phyloP scores from a whole-genome alignment of 371 early-diverging fungal species.

The Mucor sp. region DNA sequence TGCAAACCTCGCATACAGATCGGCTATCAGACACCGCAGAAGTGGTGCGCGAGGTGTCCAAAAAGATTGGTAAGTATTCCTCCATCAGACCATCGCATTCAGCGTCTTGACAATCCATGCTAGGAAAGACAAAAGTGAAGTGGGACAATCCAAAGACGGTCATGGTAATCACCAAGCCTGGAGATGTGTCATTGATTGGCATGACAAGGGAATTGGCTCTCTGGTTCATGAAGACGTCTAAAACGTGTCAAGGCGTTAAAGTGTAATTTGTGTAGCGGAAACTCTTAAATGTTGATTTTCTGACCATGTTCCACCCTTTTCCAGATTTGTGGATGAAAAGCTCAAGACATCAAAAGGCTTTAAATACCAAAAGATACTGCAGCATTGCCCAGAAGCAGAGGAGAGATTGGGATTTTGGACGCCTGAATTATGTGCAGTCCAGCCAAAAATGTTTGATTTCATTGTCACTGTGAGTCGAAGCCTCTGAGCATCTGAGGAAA shows the following conservation, averaged over 20 bases:
- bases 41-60: slow-evolving; percentile 44
- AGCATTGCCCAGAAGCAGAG: slow-evolving; percentile 25
- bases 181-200: slow-evolving; percentile 73
- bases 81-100: neutral
- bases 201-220: slow-evolving; percentile 81
- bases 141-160: slow-evolving; percentile 75
- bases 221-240: slow-evolving; percentile 68
- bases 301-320: slow-evolving; percentile 1
- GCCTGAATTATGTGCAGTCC: slow-evolving; percentile 67
- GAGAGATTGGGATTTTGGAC: slow-evolving; percentile 77
- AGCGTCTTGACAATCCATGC: no score
- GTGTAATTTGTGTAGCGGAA: neutral
- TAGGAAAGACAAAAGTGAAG: slow-evolving; percentile 49
- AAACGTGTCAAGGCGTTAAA: slow-evolving; percentile 13
- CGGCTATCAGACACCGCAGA: slow-evolving; percentile 39
- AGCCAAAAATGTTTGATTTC: slow-evolving; percentile 77
- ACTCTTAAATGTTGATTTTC: neutral
- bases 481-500: neutral
- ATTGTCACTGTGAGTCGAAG: slow-evolving; percentile 65
- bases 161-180: slow-evolving; percentile 91
- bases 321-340: slow-evolving; percentile 68
- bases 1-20: slow-evolving; percentile 6
- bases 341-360: slow-evolving; percentile 63
- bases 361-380: slow-evolving; percentile 43
- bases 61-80: slow-evolving; percentile 32